Percentiles rank a stretch among this genome's conserved stretches.
phyloP scores from a whole-genome alignment of 148 eudicot species.

The Silene latifolia region DNA sequence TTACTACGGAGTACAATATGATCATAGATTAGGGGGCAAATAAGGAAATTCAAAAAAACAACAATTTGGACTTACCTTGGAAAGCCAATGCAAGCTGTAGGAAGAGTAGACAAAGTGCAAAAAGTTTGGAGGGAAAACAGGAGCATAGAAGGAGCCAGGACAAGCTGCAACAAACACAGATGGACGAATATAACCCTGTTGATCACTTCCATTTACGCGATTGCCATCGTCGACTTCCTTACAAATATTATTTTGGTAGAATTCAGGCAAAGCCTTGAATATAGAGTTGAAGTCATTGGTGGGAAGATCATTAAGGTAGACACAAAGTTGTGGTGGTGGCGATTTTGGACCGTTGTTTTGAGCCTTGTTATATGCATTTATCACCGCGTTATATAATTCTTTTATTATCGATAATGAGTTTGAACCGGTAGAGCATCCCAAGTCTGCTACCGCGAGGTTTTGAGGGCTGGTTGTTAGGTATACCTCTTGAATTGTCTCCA shows the following conservation, averaged over 20 bases:
- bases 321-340: conserved; percentile 40
- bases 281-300: conserved; percentile 37
- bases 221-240: conserved; percentile 13
- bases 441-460: conserved; percentile 62
- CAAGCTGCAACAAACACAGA: conserved; percentile 56
- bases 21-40: too few species aligned
- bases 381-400: conserved; percentile 43
- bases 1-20: too few species aligned
- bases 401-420: conserved; percentile 50
- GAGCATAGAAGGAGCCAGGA: conserved; percentile 71
- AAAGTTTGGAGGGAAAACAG: conserved; percentile 56
- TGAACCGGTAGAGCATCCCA: conserved; percentile 77
- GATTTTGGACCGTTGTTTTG: conserved; percentile 13
- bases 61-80: conserved; percentile 38
- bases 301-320: conserved; percentile 70
- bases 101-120: conserved; percentile 75
- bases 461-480: conserved; percentile 35
- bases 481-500: conserved; percentile 43
- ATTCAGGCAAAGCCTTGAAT: conserved; percentile 26
- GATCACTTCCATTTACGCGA: neutral
- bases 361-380: conserved; percentile 20
- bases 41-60: too few species aligned
- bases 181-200: conserved; percentile 26
- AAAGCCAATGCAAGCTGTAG: conserved; percentile 81
- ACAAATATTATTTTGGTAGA: conserved; percentile 5